Evolutionary conservation across 495 filamentous ascomycete species (phyloP).

Genomic region (Beverwykella pulmonaria): DNA sequence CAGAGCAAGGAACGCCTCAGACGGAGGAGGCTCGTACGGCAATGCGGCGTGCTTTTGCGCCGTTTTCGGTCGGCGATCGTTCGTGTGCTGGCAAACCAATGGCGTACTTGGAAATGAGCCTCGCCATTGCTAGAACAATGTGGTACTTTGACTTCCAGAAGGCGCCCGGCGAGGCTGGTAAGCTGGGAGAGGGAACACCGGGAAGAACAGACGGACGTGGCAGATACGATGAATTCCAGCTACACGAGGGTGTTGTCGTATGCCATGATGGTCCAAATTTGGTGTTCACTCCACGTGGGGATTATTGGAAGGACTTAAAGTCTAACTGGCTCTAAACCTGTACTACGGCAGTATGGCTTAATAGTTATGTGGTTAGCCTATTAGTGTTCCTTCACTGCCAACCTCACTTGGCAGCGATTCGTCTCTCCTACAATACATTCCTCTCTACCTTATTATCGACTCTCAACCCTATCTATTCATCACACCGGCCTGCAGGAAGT

Average conservation of each 20-base stretch:
- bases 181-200: not conserved
- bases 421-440: too few relatives aligned
- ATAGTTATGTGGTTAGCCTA: too few relatives aligned
- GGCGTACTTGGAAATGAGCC: slow-evolving; percentile 32
- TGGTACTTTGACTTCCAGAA: slow-evolving; percentile 16
- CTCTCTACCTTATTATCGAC: too few relatives aligned
- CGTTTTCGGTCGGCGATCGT: slow-evolving; percentile 26
- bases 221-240: not conserved
- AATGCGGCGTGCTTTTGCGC: slow-evolving; percentile 15
- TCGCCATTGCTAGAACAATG: slow-evolving; percentile 22
- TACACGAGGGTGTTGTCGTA: not conserved
- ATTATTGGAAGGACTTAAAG: slow-evolving; percentile 5
- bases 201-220: not conserved
- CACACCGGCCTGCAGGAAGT: too few relatives aligned
- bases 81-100: slow-evolving; percentile 30
- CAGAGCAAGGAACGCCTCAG: too few relatives aligned
- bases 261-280: slow-evolving; percentile 2
- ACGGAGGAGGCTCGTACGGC: not conserved
- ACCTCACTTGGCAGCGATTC: too few relatives aligned
- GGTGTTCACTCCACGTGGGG: not conserved
- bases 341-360: too few relatives aligned
- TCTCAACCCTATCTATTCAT: too few relatives aligned
- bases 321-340: too few relatives aligned
- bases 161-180: not conserved
- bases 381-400: too few relatives aligned